Base-by-base conservation (phyloP, 1,284 basidiomycete genomes). In the Austroboletus novae-zelandiae region DNA sequence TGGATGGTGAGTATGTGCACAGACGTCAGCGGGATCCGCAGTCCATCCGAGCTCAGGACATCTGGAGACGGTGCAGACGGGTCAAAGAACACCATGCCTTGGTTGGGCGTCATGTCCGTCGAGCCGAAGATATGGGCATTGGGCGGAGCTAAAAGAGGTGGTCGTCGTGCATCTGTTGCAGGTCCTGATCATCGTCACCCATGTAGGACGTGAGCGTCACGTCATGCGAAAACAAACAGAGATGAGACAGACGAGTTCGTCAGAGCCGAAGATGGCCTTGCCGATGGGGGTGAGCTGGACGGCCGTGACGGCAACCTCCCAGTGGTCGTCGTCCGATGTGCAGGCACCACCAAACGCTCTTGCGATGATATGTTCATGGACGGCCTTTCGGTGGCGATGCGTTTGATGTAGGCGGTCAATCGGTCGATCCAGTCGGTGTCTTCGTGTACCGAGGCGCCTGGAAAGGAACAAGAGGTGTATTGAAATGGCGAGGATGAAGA, bases 91-190 rank as follows among this genome's bases (percentile, higher is more conserved):
- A 89, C 81, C 74, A 92, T 84, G 47, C 87, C 91, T 47, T 95
- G 93, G 52, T 86, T 83, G 2, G 65, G 65, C 0, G 80, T 74
- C 7, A 78, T 52, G 17, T 67, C 47, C 0, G 89, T 86, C n/a
- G 80, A 84, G 0, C 81, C 89, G 37, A 94, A 78, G 42, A 81
- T 65, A 43, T 77, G 67, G 49, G 76, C 55, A 31, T 37, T 37
- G n/a, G 56, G 73, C 0, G 88, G 89, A 5, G 83, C 58, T 1
- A 66, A 3, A 86, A 81, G 40, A 94, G 87, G 64, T 91, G 86
- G 66, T 95, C 93, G 29, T 81, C 77, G 68, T 95, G 91, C 79
- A 93, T 87, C 70, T 94, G 80, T 65, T 94, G 85, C 49, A 95
- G 78, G 42, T 75, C 76, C 83, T 86, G 59, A 32, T 27, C 20